Base-by-base conservation (phyloP, 805 yeast genomes). In the Candida krabiensis region DNA sequence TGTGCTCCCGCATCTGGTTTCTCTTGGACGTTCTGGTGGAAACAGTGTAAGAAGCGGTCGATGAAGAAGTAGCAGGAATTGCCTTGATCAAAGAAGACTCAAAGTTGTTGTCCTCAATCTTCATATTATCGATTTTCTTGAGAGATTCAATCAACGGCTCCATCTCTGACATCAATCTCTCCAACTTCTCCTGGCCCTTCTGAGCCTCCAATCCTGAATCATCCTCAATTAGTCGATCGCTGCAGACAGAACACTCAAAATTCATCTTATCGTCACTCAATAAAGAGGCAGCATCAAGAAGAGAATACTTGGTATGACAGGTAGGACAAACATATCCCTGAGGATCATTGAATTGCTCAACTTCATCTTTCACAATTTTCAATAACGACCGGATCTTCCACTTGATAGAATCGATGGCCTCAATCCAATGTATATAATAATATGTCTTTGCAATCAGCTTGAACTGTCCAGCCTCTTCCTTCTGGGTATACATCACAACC, bases 301-400 rank as follows among this genome's bases (percentile, higher is more conserved):
- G 87, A 5, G 90, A 75, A 54, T 83, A 90, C 58, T 85, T 83
- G 14, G 85, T 76, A 35, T 79, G 77, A 65, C 99, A 93, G 17
- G 83, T 69, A 7, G 95, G 90, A 58, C 99, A 93, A 42, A 86
- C 74, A 58, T 86, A 93, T 3, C 98, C 99, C 55, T 93, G 96
- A 1, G 97, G 95, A 50, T 88, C 90, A 18, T 88, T 80, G 53
- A 83, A 86, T 47, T 80, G 85, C 35, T 87, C 81, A 65, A 91
- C 75, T 53, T 89, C 95, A 46, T 84, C 86, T 56, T 87, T 87
- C 39, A 90, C 71, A 38, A 72, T 61, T 50, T 82, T 83, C 11
- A 87, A 97, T 19, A 93, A 74, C 32, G 86, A 78, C 60, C 91
- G 96, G 42, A 91, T 86, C 56, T 90, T 89, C 98, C 98, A 93